phyloP scores from a whole-genome alignment of 306 rosid genomes.

The Senna tora region DNA sequence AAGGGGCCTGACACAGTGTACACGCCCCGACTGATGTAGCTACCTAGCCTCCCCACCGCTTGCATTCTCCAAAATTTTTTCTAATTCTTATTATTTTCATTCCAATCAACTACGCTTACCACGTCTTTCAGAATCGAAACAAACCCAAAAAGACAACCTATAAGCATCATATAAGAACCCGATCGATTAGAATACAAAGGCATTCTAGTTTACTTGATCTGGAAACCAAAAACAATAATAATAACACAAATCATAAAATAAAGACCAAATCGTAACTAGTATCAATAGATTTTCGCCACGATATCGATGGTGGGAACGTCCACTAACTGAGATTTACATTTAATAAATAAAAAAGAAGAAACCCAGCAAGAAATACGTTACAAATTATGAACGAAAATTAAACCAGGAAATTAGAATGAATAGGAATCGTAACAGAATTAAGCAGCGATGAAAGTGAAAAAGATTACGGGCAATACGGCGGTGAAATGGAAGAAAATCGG shows the following conservation, averaged over 20 bases:
- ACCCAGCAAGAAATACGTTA: background rate
- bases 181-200: background rate
- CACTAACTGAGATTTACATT: background rate
- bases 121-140: background rate
- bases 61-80: conserved; percentile 60
- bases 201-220: background rate
- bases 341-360: background rate
- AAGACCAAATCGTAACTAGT: background rate
- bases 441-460: background rate
- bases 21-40: conserved; percentile 71
- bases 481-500: background rate
- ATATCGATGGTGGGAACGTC: background rate
- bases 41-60: conserved; percentile 81
- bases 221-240: background rate
- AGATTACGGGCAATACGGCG: background rate
- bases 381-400: background rate
- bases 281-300: background rate
- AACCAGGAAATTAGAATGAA: too few relatives aligned
- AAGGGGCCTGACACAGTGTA: conserved; percentile 81
- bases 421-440: background rate
- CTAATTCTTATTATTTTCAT: conserved; percentile 31
- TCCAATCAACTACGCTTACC: conserved; percentile 5
- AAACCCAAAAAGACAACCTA: background rate
- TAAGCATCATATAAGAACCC: background rate
- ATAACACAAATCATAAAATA: background rate